Evolutionary conservation across 345 rosid species (phyloP), one percentile per base, ranked within the genome.

Genomic region (Ceriops zippeliana): DNA sequence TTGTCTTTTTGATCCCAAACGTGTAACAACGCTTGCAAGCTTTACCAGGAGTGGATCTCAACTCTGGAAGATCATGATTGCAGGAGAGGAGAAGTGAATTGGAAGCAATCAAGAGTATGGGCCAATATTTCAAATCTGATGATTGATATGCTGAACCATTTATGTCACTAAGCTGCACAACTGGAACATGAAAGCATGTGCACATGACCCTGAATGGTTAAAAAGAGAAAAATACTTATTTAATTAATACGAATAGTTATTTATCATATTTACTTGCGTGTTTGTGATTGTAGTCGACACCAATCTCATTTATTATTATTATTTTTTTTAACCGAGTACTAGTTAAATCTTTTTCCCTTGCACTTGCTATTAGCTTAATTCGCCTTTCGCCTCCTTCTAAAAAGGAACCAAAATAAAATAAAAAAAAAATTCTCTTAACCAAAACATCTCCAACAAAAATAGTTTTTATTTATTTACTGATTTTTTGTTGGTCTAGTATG

Each of bases 181-280:
- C 66, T 69, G 65, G 76, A 79, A 77, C 76, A 72, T 72, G 80
- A 51, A 69, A 67, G 62, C 83, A 73, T 70, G 82, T 83, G 81
- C 75, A 69, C 22, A 15, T 51, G 67, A 5, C 30, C 6, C 1
- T 8, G 59, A 27, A 10, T 58, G 38, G 9, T 57, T 8, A 8
- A 13, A 17, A 21, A 47, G 4, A 47, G 4, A 57, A 65, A 53
- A 30, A 15, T 6, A 13, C 35, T 16, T 24, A 24, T 21, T 10
- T 73, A 67, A 59, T 73, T 73, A 62, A 34, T n/a, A 28, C 13
- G 49, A 30, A 38, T 38, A 0, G 15, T 37, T 37, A 13, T 37
- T 3, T 37, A 3, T 37, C 13, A 8, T 8, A 10, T 37, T 37
- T 37, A 37, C 4, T 38, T 11, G 10, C 15, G 13, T 10, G 10